phyloP scores from a whole-genome alignment of 2,329 filamentous ascomycete species.

The Trichoderma arundinaceum region DNA sequence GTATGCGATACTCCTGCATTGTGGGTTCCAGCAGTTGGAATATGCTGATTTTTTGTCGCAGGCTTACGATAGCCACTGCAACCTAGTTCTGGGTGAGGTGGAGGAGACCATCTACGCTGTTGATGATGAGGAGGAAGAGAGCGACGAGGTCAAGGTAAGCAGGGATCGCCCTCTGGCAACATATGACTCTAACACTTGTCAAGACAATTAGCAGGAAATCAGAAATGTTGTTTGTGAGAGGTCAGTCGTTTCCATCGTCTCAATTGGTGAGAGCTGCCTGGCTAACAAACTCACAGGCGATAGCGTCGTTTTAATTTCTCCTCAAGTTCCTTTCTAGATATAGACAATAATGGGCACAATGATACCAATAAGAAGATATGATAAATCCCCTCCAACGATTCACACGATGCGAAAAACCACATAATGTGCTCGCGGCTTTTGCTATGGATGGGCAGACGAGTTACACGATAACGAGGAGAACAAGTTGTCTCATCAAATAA shows the following conservation, averaged over 20 bases:
- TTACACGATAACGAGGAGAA: background rate
- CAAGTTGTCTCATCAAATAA: background rate
- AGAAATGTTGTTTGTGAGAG: conserved; percentile 98
- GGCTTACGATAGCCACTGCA: conserved; percentile 99
- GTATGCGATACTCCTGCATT: conserved; percentile 57
- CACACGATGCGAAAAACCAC: conserved; percentile 1
- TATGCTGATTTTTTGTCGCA: conserved; percentile 46
- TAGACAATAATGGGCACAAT: conserved; percentile 26
- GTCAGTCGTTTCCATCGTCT: conserved; percentile 55
- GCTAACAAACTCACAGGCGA: conserved; percentile 59
- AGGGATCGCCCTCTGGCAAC: background rate
- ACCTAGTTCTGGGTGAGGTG: conserved; percentile 92
- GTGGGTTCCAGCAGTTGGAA: background rate
- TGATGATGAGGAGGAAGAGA: conserved; percentile 83
- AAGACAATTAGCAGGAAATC: conserved; percentile 95
- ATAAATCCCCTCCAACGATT: background rate
- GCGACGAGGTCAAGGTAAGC: conserved; percentile 72
- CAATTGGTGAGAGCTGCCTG: background rate
- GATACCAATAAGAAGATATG: conserved; percentile 11
- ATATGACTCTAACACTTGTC: conserved; percentile 30
- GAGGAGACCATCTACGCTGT: conserved; percentile 96
- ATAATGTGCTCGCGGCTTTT: background rate
- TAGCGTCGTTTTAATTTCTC: conserved; percentile 74
- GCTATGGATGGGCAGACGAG: background rate
- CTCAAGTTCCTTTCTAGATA: conserved; percentile 55